Base-by-base conservation (phyloP, 2,329 filamentous ascomycete genomes). In the Lachnellula occidentalis region DNA sequence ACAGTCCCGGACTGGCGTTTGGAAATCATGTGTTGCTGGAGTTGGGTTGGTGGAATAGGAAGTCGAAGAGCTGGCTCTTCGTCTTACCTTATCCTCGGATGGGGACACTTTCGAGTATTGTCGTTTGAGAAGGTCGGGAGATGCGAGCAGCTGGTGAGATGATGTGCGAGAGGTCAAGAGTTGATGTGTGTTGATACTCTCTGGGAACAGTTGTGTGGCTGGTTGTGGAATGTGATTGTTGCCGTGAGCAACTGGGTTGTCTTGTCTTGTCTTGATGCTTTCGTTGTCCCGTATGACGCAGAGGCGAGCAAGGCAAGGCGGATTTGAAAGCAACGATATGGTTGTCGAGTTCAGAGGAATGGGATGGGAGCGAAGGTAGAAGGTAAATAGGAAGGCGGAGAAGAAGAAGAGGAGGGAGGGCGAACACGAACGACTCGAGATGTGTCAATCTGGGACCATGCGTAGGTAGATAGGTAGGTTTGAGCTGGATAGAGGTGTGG, bases 51-150 rank as follows among this genome's bases (percentile, higher is more conserved):
- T 66, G 63, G 70, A 72, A 72, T 67, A 73, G 70, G 71, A 67
- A 68, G 70, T 72, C 65, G 70, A 74, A 77, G 72, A 74, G 73
- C 71, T 76, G 70, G 77, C 75, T 78, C 75, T 73, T 73, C 62
- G 64, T 64, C 66, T 65, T 59, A 63, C 19, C 65, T 60, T 60
- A 57, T 66, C 64, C 66, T 55, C 53, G 46, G 39, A 48, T 48
- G 41, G 42, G 21, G 34, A 46, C 22, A n/a, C 19, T 37, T 34
- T 48, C 21, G 49, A 54, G 45, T 37, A 14, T 34, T 50, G 48
- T 46, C 34, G 45, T 9, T 48, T 45, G 7, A 42, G 39, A 48
- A 15, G n/a, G 27, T 17, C 21, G 45, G 43, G 47, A 41, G 53
- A 21, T 53, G n/a, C 36, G 21, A 36, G 15, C 34, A 49, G 50